Evolutionary conservation across 2,329 filamentous ascomycete species (phyloP).

Genomic region (Colletotrichum destructivum): DNA sequence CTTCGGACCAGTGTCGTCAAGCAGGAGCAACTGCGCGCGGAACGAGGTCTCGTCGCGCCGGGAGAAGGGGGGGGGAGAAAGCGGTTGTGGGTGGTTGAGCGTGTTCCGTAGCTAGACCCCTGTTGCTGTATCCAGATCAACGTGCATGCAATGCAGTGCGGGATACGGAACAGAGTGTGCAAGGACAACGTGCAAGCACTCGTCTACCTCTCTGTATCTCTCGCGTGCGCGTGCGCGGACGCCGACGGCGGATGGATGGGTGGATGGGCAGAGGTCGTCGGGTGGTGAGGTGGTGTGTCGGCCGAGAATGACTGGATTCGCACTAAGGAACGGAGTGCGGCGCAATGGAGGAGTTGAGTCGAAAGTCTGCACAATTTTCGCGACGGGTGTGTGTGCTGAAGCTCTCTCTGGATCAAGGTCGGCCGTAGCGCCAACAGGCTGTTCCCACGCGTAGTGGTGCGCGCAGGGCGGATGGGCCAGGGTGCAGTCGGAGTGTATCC

Average conservation of each 20-base stretch:
- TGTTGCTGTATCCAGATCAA: constrained; percentile 25
- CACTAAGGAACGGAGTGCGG: constrained; percentile 16
- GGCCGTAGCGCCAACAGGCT: constrained; percentile 31
- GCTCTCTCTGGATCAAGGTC: constrained; percentile 20
- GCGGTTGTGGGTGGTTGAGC: constrained; percentile 23
- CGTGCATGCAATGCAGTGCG: background rate
- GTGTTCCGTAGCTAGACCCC: constrained; percentile 11
- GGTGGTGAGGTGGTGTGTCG: constrained; percentile 31
- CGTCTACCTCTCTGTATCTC: background rate
- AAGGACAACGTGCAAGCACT: constrained; percentile 13
- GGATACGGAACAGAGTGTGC: too few relatives aligned
- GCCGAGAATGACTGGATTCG: constrained; percentile 29
- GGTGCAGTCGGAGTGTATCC: constrained; percentile 26
- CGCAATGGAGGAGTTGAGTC: constrained; percentile 9
- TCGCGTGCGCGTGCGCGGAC: background rate
- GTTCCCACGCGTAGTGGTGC: constrained; percentile 37
- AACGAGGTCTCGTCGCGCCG: constrained; percentile 32
- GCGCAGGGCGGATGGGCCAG: constrained; percentile 39
- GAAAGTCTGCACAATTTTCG: constrained; percentile 28
- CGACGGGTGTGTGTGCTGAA: constrained; percentile 27
- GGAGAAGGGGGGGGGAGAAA: constrained; percentile 34
- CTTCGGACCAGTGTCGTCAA: constrained; percentile 35
- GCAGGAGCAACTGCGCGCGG: constrained; percentile 20
- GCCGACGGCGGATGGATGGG: background rate
- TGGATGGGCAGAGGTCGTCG: constrained; percentile 1